These are phyloP conservation scores for Diaporthe ampelina DNA, from an alignment of 2,329 filamentous ascomycete genomes.

Conservation along the genomic window DNA sequence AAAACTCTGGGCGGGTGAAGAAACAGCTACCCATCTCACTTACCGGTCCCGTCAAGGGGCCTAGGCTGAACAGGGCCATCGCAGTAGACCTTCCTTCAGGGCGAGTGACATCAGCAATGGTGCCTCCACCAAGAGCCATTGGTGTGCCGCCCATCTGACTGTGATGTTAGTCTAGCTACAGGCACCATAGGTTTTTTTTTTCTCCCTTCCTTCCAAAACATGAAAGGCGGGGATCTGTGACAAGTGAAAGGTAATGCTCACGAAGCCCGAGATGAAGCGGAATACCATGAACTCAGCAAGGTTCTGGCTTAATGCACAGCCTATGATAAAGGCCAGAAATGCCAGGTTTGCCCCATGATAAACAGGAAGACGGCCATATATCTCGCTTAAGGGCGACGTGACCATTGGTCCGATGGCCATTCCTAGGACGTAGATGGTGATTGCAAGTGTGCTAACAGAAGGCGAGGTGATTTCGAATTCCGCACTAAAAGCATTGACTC, in stretches of 20 bases:
- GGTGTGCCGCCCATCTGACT: constrained; percentile 52
- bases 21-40: background rate
- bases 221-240: no score
- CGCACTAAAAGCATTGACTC: constrained; percentile 52
- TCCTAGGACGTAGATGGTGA: constrained; percentile 71
- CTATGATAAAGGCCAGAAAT: constrained; percentile 47
- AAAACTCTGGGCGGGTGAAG: no score
- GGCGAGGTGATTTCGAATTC: constrained; percentile 63
- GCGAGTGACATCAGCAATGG: constrained; percentile 60
- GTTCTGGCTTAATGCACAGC: constrained; percentile 46
- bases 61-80: constrained; percentile 63
- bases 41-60: constrained; percentile 63
- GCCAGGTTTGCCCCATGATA: constrained; percentile 50
- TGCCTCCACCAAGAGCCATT: constrained; percentile 63
- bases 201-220: no score
- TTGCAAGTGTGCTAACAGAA: constrained; percentile 63
- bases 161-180: no score
- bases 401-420: constrained; percentile 63
- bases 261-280: constrained; percentile 60
- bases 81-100: constrained; percentile 62
- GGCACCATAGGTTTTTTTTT: no score
- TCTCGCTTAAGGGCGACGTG: constrained; percentile 63
- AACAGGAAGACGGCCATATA: constrained; percentile 58
- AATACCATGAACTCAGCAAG: constrained; percentile 61
- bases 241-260: constrained; percentile 33